Evolutionary conservation across 2,329 filamentous ascomycete genomes (phyloP), one percentile per base, ranked within the genome.

Genomic region (Alternaria arbusti): DNA sequence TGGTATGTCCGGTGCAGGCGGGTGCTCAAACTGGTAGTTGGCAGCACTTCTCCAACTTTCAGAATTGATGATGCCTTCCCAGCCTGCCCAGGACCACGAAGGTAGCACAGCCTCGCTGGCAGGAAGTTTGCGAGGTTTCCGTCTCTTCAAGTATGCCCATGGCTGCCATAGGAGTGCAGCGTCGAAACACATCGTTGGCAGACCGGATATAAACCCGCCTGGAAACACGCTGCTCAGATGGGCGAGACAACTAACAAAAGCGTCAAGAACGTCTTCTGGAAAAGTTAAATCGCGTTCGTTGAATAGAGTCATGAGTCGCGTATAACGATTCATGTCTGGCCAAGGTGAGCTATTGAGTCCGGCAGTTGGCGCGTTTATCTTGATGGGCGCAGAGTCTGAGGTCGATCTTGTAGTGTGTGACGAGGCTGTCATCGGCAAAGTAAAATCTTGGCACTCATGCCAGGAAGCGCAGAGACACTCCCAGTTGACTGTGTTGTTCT

Each of bases 121-220:
- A 30, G 50, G 23, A 9, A 47, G 11, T 62, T 40, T 52, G 4
- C 10, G n/a, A 1, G 25, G 47, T 32, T 61, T 45, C 36, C 68
- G 46, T 23, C 63, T 63, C n/a, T 30, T 32, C 52, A 64, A n/a
- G 13, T 22, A 23, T 11, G 23, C 49, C 57, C 57, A 69, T 22
- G 67, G 66, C 30, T 69, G 63, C 72, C 68, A 74, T 1, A 69
- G 51, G 2, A 74, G 60, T 2, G 69, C 65, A 8, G 64, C 60
- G 22, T 74, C 68, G 32, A 75, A 73, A 45, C 57, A 68, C 49
- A 72, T 61, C 28, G 54, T 52, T 3, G 72, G 71, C 6, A 74
- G 26, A 6, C 72, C 68, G 5, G 55, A 70, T 15, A 74, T 57
- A 17, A 74, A 70, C 3, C 70, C 63, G 20, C 58, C 62, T 1